Base-by-base conservation (phyloP, 2,329 filamentous ascomycete genomes). In the Neofusicoccum kwambonambiense region DNA sequence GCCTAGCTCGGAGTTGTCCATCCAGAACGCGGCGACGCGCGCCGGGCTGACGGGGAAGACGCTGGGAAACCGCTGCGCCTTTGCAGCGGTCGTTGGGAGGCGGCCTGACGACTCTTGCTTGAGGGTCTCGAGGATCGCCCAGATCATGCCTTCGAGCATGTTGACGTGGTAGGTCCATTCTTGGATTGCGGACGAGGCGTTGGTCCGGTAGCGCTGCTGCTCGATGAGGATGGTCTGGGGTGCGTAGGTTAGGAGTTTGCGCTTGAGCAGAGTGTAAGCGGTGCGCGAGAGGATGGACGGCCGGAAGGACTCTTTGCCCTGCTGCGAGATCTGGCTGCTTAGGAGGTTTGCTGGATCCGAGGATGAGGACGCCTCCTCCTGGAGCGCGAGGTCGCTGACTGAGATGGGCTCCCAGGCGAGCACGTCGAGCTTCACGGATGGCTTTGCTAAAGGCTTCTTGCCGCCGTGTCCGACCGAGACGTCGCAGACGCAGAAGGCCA, bases 111-210 rank as follows among this genome's bases (percentile, higher is more conserved):
- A 13, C 56, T 83, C 75, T 17, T 78, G 74, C 51, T 77, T 77
- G 54, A 91, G 72, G 0, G 88, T 85, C 58, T 83, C 81, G 42
- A 94, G 75, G 12, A 88, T 83, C 8, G 89, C 89, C 80, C 93
- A 90, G 0, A 96, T 77, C 87, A 95, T 95, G 3, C 87, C 87
- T 75, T 96, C 92, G 22, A 96, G 84, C 71, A 90, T 89, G 69
- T 94, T 94, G 8, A 96, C 91, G 1, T 91, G 83, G 45, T 95
- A 74, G 3, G 91, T 94, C 92, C 92, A 96, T 76, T 96, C 91
- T 66, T 88, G 86, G 1, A 96, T 87, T 0, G 87, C 84, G 0
- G 85, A 78, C 0, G 79, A 83, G 8, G 89, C 86, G n/a, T 82
- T 84, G 2, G 87, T 88, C 2, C 92, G 87, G 73, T 81, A 88